Evolutionary conservation across 768 basidiomycete genomes (phyloP).

Genomic region (Asterophora parasitica): DNA sequence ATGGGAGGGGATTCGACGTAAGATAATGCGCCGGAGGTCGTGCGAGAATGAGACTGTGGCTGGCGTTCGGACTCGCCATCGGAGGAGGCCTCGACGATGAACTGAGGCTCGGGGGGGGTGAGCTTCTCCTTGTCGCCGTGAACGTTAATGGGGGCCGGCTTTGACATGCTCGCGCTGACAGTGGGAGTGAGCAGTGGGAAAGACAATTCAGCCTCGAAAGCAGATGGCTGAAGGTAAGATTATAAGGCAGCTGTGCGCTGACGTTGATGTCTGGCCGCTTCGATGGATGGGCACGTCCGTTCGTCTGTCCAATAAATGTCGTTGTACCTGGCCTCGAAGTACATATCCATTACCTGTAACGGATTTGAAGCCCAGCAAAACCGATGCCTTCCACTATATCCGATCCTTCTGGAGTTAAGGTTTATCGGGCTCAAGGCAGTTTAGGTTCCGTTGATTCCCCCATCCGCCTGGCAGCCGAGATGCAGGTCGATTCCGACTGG

Average conservation of each 20-base stretch:
- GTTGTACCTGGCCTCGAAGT: conserved; percentile 26
- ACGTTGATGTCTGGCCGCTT: conserved; percentile 19
- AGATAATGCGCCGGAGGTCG: conserved; percentile 27
- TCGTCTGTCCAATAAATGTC: conserved; percentile 25
- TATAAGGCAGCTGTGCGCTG: conserved; percentile 26
- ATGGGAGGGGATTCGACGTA: conserved; percentile 33
- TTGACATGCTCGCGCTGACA: conserved; percentile 13
- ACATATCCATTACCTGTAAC: conserved; percentile 13
- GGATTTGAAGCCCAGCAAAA: conserved; percentile 22
- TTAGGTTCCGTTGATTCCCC: conserved; percentile 14
- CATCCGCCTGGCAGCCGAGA: not conserved
- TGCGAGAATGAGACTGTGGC: conserved; percentile 29
- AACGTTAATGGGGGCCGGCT: conserved; percentile 16
- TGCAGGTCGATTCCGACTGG: not conserved
- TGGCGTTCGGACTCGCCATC: conserved; percentile 26
- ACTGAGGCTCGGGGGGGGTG: conserved; percentile 28
- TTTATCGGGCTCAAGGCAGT: conserved; percentile 9
- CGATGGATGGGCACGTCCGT: conserved; percentile 18
- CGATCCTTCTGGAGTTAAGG: conserved; percentile 20
- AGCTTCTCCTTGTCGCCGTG: conserved; percentile 25
- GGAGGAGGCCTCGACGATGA: conserved; percentile 23
- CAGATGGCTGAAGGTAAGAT: conserved; percentile 19
- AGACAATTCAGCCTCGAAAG: conserved; percentile 10
- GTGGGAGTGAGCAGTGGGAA: conserved; percentile 4
- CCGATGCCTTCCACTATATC: conserved; percentile 21